Evolutionary conservation across 2,329 filamentous ascomycete species (phyloP).

Genomic region (Aspergillus sclerotialis): DNA sequence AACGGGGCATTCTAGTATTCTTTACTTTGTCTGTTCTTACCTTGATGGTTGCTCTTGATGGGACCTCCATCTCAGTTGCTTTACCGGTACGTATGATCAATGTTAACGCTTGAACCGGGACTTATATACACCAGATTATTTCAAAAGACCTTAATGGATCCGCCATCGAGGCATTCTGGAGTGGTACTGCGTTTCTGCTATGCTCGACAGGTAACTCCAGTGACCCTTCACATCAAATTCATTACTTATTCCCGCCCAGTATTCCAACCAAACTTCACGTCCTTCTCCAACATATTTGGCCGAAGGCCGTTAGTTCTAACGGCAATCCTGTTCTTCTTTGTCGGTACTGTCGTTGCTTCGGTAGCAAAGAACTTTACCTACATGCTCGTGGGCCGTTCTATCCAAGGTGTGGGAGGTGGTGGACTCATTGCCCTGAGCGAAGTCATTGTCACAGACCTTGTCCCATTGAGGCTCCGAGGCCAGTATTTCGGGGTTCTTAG

Average conservation of each 20-base stretch:
- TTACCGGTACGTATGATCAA: conserved; percentile 34
- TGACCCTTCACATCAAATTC: too few species aligned
- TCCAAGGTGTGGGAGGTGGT: conserved; percentile 41
- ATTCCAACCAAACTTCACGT: conserved; percentile 45
- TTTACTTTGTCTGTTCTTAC: conserved; percentile 39
- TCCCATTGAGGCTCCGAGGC: conserved; percentile 34
- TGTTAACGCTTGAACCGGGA: too few species aligned
- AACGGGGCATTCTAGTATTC: not conserved
- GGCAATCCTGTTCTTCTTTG: conserved; percentile 37
- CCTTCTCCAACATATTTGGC: conserved; percentile 43
- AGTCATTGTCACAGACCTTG: conserved; percentile 38
- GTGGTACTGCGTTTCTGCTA: conserved; percentile 44
- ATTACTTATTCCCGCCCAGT: conserved; percentile 22
- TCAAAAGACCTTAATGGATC: conserved; percentile 25
- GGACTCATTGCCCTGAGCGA: conserved; percentile 38
- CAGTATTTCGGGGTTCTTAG: conserved; percentile 35
- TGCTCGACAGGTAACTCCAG: conserved; percentile 17
- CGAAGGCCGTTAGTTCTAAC: conserved; percentile 35
- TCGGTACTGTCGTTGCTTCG: conserved; percentile 38
- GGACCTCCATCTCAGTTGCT: conserved; percentile 58
- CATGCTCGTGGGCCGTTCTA: conserved; percentile 40
- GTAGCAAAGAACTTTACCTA: conserved; percentile 37
- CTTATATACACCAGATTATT: conserved; percentile 20
- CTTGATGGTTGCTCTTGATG: conserved; percentile 59
- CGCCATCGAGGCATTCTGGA: conserved; percentile 44